phyloP scores from a whole-genome alignment of 1,284 basidiomycete species.

The Ceratorhiza oryzae-sativae region DNA sequence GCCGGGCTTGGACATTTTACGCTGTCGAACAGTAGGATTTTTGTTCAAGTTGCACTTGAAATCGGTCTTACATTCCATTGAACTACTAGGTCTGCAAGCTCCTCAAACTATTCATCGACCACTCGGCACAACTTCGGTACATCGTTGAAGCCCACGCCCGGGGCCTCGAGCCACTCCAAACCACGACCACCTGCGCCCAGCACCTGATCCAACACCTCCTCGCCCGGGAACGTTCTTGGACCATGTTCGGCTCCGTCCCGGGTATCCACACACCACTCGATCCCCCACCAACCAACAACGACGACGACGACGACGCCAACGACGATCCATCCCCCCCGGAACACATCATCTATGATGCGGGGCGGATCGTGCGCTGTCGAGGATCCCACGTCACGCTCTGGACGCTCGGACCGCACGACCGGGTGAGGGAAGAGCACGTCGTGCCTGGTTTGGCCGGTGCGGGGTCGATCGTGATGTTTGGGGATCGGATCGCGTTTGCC shows the following conservation, averaged over 20 bases:
- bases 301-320: neutral
- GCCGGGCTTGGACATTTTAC: slow-evolving; percentile 15
- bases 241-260: slow-evolving; percentile 20
- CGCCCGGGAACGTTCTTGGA: slow-evolving; percentile 15
- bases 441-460: neutral
- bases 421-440: neutral
- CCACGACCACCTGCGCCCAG: neutral
- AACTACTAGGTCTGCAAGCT: slow-evolving; percentile 7
- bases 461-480: neutral
- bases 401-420: neutral
- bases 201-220: neutral
- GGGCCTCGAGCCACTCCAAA: slow-evolving; percentile 14
- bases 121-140: slow-evolving; percentile 11
- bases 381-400: neutral
- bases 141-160: slow-evolving; percentile 13
- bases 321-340: neutral
- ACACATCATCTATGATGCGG: slow-evolving; percentile 12
- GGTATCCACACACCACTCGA: neutral
- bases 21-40: slow-evolving; percentile 15
- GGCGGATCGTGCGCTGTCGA: neutral
- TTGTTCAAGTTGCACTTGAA: neutral
- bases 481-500: slow-evolving; percentile 4
- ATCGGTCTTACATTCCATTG: neutral
- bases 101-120: slow-evolving; percentile 23
- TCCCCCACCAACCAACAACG: neutral